These are phyloP conservation scores for Lasiodiplodia sp. DNA, from an alignment of 2,329 filamentous ascomycete genomes.

Conservation along the genomic window DNA sequence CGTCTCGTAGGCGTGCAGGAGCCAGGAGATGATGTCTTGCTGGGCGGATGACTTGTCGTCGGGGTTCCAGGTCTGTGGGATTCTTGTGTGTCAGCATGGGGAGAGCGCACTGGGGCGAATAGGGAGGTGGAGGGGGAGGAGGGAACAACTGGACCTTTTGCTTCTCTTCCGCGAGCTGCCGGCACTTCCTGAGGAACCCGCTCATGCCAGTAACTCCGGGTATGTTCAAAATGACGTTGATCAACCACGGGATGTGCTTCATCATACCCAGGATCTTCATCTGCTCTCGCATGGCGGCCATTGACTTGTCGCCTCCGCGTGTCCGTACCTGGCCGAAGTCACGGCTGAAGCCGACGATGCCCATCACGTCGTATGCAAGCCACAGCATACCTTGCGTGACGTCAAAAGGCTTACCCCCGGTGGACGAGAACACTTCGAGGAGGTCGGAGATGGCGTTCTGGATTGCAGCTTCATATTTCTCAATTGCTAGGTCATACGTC, in stretches of 20 bases:
- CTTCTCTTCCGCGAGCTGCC: slow-evolving; percentile 41
- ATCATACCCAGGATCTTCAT: slow-evolving; percentile 45
- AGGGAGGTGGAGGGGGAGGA: neutral
- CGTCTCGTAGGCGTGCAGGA: slow-evolving; percentile 49
- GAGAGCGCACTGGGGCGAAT: neutral
- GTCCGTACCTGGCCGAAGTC: slow-evolving; percentile 40
- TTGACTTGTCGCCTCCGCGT: too few relatives aligned
- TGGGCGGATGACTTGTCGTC: slow-evolving; percentile 37
- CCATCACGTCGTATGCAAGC: slow-evolving; percentile 59
- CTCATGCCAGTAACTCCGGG: slow-evolving; percentile 41
- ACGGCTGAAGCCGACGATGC: slow-evolving; percentile 53
- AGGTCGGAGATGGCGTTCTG: neutral
- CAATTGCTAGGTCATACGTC: neutral
- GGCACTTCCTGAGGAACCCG: slow-evolving; percentile 41
- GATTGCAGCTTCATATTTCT: neutral
- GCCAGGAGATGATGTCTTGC: slow-evolving; percentile 50
- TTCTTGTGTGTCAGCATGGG: neutral
- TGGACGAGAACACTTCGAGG: neutral
- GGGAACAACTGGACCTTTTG: slow-evolving; percentile 36
- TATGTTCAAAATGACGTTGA: slow-evolving; percentile 41
- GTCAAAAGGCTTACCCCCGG: neutral
- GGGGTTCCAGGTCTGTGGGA: slow-evolving; percentile 35
- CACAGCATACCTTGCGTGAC: neutral
- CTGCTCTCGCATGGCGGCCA: slow-evolving; percentile 34
- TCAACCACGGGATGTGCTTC: slow-evolving; percentile 46